Evolutionary conservation across 2,329 filamentous ascomycete genomes (phyloP).

Genomic region (Fusarium concolor): DNA sequence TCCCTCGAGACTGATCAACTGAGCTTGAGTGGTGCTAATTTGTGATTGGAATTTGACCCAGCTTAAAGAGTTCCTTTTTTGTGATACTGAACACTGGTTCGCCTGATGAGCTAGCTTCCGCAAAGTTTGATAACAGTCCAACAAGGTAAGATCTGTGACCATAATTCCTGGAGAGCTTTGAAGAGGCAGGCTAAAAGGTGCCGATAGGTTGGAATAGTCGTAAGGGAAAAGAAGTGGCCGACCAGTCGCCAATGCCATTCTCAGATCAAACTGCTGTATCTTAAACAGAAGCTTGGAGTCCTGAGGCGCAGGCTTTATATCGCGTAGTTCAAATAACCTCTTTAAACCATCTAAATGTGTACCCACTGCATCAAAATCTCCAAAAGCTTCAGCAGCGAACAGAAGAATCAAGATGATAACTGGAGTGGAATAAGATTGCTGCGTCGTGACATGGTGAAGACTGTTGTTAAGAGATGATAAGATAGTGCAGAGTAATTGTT

Average conservation of each 20-base stretch:
- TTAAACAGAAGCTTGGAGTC: constrained; percentile 8
- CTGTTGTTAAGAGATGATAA: background rate
- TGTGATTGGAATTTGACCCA: background rate
- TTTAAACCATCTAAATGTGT: background rate
- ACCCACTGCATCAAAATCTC: background rate
- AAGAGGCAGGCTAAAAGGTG: fast-evolving
- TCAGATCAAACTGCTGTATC: constrained; percentile 12
- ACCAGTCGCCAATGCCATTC: background rate
- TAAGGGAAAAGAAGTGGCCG: background rate
- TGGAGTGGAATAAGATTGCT: background rate
- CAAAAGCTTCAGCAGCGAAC: background rate
- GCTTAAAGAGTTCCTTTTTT: fast-evolving
- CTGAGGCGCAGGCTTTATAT: background rate
- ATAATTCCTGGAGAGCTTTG: fast-evolving
- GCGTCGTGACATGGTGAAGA: background rate
- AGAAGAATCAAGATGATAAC: background rate
- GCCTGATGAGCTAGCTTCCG: background rate
- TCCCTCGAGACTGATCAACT: background rate
- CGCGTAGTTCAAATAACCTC: background rate
- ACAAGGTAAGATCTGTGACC: fast-evolving
- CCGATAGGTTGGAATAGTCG: fast-evolving
- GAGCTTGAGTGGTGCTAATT: background rate
- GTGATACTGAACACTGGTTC: fast-evolving
- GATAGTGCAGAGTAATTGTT: background rate
- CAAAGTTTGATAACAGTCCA: background rate